Evolutionary conservation across 78 protist genomes (phyloP).

Genomic region (Chrysochromulina parva): DNA sequence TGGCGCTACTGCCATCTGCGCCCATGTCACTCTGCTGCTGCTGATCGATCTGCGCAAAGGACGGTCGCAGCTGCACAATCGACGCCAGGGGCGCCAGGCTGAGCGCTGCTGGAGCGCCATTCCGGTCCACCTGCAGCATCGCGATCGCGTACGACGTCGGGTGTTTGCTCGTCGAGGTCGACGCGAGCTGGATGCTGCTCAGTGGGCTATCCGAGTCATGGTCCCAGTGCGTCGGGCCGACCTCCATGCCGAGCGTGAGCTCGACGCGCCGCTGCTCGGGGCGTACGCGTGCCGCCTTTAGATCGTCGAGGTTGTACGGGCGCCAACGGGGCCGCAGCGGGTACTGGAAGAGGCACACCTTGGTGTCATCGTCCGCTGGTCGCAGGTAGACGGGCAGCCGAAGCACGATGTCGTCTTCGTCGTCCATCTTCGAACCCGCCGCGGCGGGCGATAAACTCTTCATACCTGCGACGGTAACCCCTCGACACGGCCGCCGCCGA

Average conservation of each 20-base stretch:
- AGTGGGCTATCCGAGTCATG: not conserved
- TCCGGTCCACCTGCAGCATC: not conserved
- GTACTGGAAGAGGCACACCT: not conserved
- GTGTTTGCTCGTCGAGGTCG: not conserved
- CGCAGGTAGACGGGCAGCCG: not conserved
- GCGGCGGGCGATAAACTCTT: too few relatives aligned
- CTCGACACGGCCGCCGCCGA: too few relatives aligned
- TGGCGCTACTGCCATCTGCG: too few relatives aligned
- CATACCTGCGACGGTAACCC: too few relatives aligned
- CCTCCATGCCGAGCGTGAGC: not conserved
- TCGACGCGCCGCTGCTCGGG: not conserved
- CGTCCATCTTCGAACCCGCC: not conserved
- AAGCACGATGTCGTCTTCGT: not conserved
- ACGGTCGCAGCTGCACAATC: not conserved
- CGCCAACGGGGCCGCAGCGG: constrained; percentile 3
- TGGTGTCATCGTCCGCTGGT: not conserved
- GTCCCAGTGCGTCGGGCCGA: not conserved
- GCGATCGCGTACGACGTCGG: not conserved
- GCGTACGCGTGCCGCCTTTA: not conserved
- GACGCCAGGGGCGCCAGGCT: not conserved
- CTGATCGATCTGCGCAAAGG: not conserved
- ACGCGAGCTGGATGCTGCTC: not conserved
- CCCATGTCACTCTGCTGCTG: too few relatives aligned
- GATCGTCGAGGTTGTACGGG: not conserved
- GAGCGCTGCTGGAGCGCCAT: not conserved